These are phyloP conservation scores for Penicillium psychrosexuale DNA, from an alignment of 2,329 filamentous ascomycete species.

Conservation along the genomic window DNA sequence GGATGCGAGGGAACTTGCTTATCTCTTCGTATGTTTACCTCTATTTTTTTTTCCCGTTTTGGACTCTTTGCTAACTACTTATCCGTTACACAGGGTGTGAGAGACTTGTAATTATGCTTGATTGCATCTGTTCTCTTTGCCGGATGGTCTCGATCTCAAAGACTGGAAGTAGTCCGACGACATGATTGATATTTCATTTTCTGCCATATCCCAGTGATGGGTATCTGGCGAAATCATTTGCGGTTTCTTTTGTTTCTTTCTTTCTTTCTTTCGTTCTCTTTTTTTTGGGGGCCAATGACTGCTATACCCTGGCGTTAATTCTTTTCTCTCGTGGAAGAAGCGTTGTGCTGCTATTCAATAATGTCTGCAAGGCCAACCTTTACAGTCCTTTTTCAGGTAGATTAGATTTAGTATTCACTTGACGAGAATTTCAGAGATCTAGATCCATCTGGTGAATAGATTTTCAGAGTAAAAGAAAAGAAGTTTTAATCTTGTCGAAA, in stretches of 20 bases:
- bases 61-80: slow-evolving; percentile 6
- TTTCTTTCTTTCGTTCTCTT: not conserved
- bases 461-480: not conserved
- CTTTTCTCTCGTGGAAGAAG: not conserved
- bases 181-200: not conserved
- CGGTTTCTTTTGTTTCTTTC: not conserved
- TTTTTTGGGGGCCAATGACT: not conserved
- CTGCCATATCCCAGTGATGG: not conserved
- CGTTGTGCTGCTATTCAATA: not conserved
- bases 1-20: slow-evolving; percentile 63
- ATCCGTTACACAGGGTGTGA: slow-evolving; percentile 20
- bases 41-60: too few species aligned
- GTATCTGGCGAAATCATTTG: not conserved
- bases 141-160: not conserved
- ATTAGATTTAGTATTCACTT: not conserved
- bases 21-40: slow-evolving; percentile 56
- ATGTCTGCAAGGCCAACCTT: not conserved
- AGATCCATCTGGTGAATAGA: slow-evolving; percentile 1
- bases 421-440: not conserved
- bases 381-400: not conserved
- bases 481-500: slow-evolving; percentile 19
- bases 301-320: slow-evolving; percentile 9
- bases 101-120: not conserved
- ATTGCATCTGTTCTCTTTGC: not conserved
- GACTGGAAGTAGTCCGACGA: not conserved